A percentile compares a stretch with the other conserved stretches of the same genome.
Evolutionary conservation across 192 early-diverging fungal species (phyloP).

Genomic region (Coemansia reversa): DNA sequence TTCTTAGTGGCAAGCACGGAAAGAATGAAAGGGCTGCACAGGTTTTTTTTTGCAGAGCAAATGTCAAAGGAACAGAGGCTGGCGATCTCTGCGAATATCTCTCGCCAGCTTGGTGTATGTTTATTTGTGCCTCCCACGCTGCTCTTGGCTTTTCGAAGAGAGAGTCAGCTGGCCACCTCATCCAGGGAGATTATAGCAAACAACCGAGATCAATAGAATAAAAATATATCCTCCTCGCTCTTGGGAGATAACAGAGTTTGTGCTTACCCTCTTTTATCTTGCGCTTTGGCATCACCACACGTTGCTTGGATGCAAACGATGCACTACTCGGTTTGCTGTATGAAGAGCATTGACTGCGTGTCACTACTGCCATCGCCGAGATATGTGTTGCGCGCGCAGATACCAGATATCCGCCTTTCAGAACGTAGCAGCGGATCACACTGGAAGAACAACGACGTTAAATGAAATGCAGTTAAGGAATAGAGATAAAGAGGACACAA

Average conservation of each 20-base stretch:
- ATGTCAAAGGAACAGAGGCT: too few relatives aligned
- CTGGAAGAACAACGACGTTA: background rate
- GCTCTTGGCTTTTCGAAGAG: too few relatives aligned
- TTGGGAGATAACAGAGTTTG: background rate
- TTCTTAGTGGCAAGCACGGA: too few relatives aligned
- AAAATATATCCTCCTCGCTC: background rate
- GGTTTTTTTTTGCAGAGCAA: too few relatives aligned
- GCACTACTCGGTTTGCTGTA: slow-evolving; percentile 14
- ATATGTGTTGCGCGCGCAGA: background rate
- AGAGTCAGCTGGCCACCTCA: slow-evolving; percentile 6
- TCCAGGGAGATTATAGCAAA: too few relatives aligned
- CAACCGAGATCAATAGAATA: too few relatives aligned
- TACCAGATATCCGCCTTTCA: background rate
- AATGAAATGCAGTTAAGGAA: background rate
- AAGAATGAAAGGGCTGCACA: too few relatives aligned
- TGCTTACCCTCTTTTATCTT: slow-evolving; percentile 46
- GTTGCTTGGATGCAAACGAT: slow-evolving; percentile 6
- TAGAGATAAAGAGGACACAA: background rate
- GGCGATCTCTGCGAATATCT: too few relatives aligned
- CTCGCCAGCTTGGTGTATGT: too few relatives aligned
- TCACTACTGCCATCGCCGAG: slow-evolving; percentile 40
- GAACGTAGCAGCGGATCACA: background rate
- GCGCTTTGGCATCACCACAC: slow-evolving; percentile 27
- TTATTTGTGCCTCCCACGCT: too few relatives aligned
- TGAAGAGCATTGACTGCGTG: slow-evolving; percentile 32